A percentile compares a stretch with the other conserved stretches of the same genome.
These are phyloP conservation scores for Suhomyces ambrosiae DNA, from an alignment of 1,139 yeast species.

Conservation along the genomic window DNA sequence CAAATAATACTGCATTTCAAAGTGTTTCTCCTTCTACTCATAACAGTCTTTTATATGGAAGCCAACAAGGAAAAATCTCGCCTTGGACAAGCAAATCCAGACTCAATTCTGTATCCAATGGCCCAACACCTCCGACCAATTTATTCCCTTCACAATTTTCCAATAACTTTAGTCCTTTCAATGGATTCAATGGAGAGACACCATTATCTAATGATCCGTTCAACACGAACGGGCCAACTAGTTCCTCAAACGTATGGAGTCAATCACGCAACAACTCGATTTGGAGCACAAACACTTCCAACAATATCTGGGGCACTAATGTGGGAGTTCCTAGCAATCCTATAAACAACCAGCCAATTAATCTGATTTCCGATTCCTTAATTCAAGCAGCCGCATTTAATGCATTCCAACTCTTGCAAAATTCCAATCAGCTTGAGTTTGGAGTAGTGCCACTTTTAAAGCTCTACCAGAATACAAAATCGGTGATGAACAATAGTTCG, in stretches of 20 bases:
- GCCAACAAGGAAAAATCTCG: conserved; percentile 11
- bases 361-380: conserved; percentile 8
- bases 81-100: conserved; percentile 22
- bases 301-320: conserved; percentile 14
- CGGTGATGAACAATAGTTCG: conserved; percentile 26
- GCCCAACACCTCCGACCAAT: conserved; percentile 6
- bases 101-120: conserved; percentile 14
- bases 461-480: conserved; percentile 37
- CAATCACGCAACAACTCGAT: conserved; percentile 34
- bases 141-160: conserved; percentile 13
- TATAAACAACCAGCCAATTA: conserved; percentile 1
- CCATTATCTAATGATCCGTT: conserved; percentile 7
- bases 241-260: conserved; percentile 23
- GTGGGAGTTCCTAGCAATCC: conserved; percentile 7
- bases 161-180: conserved; percentile 19
- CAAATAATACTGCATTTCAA: conserved; percentile 7
- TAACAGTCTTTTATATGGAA: conserved; percentile 12
- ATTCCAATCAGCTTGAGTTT: conserved; percentile 38
- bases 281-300: conserved; percentile 28
- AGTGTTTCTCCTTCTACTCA: conserved; percentile 15
- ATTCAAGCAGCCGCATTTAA: conserved; percentile 36
- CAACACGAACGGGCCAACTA: conserved; percentile 6
- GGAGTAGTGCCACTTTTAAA: conserved; percentile 41
- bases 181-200: conserved; percentile 7
- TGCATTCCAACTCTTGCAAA: conserved; percentile 38